phyloP scores from a whole-genome alignment of 2,329 filamentous ascomycete genomes.

The Pseudonectria foliicola region DNA sequence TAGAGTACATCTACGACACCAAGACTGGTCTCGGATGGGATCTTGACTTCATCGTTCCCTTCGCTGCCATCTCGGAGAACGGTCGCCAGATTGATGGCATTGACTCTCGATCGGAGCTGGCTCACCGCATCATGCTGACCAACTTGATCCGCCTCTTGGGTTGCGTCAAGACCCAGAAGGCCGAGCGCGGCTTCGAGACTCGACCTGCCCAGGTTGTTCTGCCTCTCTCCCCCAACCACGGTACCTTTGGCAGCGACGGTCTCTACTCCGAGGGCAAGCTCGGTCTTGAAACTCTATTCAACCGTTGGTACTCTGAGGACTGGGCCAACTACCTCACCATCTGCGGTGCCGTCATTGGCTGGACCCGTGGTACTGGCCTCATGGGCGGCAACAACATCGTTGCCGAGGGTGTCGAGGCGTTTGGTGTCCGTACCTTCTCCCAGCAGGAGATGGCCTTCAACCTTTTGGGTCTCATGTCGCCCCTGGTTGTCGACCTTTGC shows the following conservation, averaged over 20 bases:
- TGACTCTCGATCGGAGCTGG: slow-evolving; percentile 95
- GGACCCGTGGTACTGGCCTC: slow-evolving; percentile 95
- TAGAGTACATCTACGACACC: slow-evolving; percentile 93
- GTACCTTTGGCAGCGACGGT: slow-evolving; percentile 95
- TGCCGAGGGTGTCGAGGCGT: slow-evolving; percentile 91
- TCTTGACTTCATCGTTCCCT: slow-evolving; percentile 90
- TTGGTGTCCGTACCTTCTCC: slow-evolving; percentile 95
- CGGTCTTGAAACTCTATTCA: slow-evolving; percentile 93
- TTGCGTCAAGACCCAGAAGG: slow-evolving; percentile 84
- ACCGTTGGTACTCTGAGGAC: slow-evolving; percentile 94
- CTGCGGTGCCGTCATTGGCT: slow-evolving; percentile 96
- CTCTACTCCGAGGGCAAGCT: slow-evolving; percentile 98
- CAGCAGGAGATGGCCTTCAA: slow-evolving; percentile 99
- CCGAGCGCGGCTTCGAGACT: slow-evolving; percentile 81
- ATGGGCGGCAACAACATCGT: slow-evolving; percentile 98
- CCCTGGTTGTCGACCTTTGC: slow-evolving; percentile 88
- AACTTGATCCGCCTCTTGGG: slow-evolving; percentile 90
- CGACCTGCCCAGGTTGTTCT: slow-evolving; percentile 94
- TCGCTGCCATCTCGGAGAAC: slow-evolving; percentile 95
- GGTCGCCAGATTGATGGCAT: slow-evolving; percentile 95
- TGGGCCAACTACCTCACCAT: slow-evolving; percentile 98
- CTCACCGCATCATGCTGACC: slow-evolving; percentile 98
- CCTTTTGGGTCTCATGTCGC: slow-evolving; percentile 90
- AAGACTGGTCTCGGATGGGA: slow-evolving; percentile 99
- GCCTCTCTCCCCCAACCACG: slow-evolving; percentile 94